A percentile compares a stretch with the other conserved stretches of the same genome.
Evolutionary conservation across 2,329 filamentous ascomycete species (phyloP).

Genomic region (Neopestalotiopsis rosae): DNA sequence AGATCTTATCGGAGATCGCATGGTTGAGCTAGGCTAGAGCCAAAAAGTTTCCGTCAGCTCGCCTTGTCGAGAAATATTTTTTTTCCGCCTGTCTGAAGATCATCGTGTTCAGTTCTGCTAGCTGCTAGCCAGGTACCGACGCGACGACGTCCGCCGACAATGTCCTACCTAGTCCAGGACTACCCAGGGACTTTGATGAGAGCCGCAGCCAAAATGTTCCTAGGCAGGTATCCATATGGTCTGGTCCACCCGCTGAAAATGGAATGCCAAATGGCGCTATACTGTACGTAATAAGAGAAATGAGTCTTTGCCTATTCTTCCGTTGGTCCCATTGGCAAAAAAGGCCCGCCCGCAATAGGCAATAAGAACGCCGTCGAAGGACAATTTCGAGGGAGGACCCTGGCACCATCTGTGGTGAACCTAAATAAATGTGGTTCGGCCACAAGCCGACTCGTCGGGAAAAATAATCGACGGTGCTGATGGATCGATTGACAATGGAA

Average conservation of each 20-base stretch:
- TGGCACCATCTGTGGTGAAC: not conserved
- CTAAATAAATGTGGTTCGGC: not conserved
- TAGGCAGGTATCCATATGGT: not conserved
- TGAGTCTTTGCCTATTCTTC: not conserved
- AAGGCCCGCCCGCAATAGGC: not conserved
- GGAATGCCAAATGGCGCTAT: not conserved
- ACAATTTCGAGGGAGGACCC: not conserved
- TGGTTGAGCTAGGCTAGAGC: not conserved
- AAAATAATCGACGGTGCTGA: not conserved
- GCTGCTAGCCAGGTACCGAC: not conserved
- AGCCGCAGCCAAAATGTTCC: not conserved
- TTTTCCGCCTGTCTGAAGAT: not conserved
- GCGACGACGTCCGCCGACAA: not conserved
- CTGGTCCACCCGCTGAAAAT: not conserved
- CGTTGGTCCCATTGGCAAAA: not conserved
- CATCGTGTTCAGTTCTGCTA: not conserved
- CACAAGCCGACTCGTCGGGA: not conserved
- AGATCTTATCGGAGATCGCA: not conserved
- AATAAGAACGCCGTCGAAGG: not conserved
- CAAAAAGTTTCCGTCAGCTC: not conserved
- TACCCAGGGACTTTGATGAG: not conserved
- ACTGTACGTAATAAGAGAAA: not conserved
- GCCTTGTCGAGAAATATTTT: not conserved
- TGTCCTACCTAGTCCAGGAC: not conserved
- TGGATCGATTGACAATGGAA: not conserved